Conservation (phyloP, 495 filamentous ascomycete species). For the Extremus antarcticus region DNA sequence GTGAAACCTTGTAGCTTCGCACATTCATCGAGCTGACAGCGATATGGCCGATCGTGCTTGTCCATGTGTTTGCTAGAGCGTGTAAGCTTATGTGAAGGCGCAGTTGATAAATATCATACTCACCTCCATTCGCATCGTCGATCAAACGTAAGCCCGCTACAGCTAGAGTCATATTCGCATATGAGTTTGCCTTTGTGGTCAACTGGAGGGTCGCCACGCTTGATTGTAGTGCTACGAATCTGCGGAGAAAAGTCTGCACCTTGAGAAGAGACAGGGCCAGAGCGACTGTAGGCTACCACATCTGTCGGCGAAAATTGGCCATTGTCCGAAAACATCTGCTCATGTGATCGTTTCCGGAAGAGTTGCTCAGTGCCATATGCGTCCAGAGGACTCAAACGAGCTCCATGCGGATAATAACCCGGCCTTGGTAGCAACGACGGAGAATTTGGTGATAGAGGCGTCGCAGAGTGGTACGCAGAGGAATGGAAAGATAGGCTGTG, state of each 20-base stretch:
- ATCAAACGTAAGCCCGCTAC: constrained; percentile 51
- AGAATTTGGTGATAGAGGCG: no score
- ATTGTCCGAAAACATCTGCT: not conserved
- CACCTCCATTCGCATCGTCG: constrained; percentile 90
- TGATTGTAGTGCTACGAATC: constrained; percentile 5
- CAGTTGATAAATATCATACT: constrained; percentile 36
- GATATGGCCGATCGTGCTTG: constrained; percentile 87
- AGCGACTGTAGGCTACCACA: not conserved
- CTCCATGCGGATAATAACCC: no score
- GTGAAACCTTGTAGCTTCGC: constrained; percentile 89
- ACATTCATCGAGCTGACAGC: constrained; percentile 63
- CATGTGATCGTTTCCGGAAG: constrained; percentile 12
- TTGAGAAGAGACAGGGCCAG: constrained; percentile 4
- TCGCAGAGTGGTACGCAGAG: no score
- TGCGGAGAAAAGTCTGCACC: not conserved
- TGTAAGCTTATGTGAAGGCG: not conserved
- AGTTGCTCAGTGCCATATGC: not conserved
- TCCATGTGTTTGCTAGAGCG: constrained; percentile 79
- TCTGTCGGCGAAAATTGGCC: not conserved
- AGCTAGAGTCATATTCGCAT: constrained; percentile 51
- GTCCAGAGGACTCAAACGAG: not conserved
- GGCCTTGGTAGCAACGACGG: no score
- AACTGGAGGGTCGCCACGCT: constrained; percentile 44
- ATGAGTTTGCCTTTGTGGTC: constrained; percentile 57
- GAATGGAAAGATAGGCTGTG: no score